Evolutionary conservation across 495 filamentous ascomycete genomes (phyloP).

Genomic region (Aspergillus sparsus): DNA sequence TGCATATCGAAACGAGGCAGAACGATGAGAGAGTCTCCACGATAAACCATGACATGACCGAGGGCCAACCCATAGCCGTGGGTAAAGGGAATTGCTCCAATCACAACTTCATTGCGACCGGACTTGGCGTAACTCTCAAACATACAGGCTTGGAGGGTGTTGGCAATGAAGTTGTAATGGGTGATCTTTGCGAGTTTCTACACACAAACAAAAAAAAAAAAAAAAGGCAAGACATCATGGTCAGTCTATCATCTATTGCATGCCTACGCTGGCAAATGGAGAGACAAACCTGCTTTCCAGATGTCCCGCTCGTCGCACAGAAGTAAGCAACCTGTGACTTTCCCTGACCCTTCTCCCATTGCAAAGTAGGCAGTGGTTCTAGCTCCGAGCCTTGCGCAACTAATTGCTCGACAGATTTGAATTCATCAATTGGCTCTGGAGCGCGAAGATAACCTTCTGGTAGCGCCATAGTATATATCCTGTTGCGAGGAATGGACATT

Average conservation of each 20-base stretch:
- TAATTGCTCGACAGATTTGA: slow-evolving; percentile 16
- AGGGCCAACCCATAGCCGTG: slow-evolving; percentile 17
- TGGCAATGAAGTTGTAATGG: slow-evolving; percentile 20
- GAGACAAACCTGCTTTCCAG: slow-evolving; percentile 18
- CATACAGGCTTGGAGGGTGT: slow-evolving; percentile 13
- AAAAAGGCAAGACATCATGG: background rate
- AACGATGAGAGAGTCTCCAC: slow-evolving; percentile 14
- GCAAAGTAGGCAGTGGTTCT: slow-evolving; percentile 6
- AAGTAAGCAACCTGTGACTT: slow-evolving; percentile 18
- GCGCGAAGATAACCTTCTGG: slow-evolving; percentile 13
- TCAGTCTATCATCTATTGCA: background rate
- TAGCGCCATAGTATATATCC: slow-evolving; percentile 9
- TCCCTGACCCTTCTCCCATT: slow-evolving; percentile 13
- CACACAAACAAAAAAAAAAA: background rate
- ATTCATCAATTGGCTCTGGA: slow-evolving; percentile 13
- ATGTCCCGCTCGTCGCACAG: slow-evolving; percentile 23
- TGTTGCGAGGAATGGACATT: slow-evolving; percentile 8
- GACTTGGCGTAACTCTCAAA: slow-evolving; percentile 17
- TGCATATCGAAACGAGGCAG: slow-evolving; percentile 18
- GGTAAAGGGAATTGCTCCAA: slow-evolving; percentile 16
- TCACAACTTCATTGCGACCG: slow-evolving; percentile 13
- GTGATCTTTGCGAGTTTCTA: slow-evolving; percentile 19
- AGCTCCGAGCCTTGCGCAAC: slow-evolving; percentile 10
- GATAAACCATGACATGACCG: slow-evolving; percentile 14
- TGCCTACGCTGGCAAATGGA: background rate